These are phyloP conservation scores for Melaleuca quinquenervia DNA, from an alignment of 345 rosid species.

Conservation along the genomic window DNA sequence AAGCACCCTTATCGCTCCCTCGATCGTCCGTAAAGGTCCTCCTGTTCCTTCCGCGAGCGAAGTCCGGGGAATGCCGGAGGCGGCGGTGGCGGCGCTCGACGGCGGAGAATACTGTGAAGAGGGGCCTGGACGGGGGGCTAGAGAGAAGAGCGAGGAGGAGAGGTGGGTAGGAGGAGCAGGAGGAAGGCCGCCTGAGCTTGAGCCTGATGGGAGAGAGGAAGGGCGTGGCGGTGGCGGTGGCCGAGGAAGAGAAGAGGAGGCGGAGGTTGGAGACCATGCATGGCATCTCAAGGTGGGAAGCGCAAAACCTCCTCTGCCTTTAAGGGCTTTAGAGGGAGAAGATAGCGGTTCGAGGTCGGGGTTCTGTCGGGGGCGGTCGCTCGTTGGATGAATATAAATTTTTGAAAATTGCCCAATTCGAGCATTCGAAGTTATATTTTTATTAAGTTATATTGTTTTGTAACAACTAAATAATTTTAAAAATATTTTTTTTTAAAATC, in stretches of 20 bases:
- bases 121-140: not conserved
- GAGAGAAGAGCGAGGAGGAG: not conserved
- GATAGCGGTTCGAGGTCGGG: not conserved
- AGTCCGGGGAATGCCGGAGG: not conserved
- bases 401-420: not conserved
- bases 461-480: no score
- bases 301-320: not conserved
- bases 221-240: not conserved
- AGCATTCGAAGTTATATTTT: not conserved
- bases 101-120: constrained; percentile 1
- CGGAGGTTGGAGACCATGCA: constrained; percentile 1
- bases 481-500: no score
- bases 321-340: not conserved
- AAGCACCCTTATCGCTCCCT: not conserved
- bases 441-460: not conserved
- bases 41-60: not conserved
- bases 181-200: not conserved
- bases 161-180: not conserved
- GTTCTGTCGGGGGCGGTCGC: not conserved
- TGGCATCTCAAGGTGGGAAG: not conserved
- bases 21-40: not conserved
- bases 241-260: constrained; percentile 7
- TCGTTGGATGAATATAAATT: not conserved
- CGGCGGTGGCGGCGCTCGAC: not conserved
- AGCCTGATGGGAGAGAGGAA: constrained; percentile 2